These are phyloP conservation scores for Fusarium xylarioides DNA, from an alignment of 2,329 filamentous ascomycete genomes.

Conservation along the genomic window DNA sequence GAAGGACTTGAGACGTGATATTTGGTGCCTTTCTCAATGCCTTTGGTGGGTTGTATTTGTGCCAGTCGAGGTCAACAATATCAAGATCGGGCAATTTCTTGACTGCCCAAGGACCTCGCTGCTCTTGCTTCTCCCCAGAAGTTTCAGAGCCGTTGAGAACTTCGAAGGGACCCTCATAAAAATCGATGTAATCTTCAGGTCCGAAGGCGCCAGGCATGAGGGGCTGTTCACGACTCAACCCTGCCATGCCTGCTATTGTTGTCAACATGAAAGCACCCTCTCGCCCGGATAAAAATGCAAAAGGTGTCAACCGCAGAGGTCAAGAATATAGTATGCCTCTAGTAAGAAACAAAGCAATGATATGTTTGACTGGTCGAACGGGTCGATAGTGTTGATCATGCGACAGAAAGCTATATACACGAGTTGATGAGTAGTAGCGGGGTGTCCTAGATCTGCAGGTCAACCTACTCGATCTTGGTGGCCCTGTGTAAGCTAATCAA, in stretches of 20 bases:
- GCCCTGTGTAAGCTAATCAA: constrained; percentile 1
- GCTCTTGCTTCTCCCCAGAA: constrained; percentile 33
- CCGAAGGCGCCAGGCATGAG: constrained; percentile 45
- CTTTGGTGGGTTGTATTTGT: constrained; percentile 56
- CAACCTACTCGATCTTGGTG: constrained; percentile 2
- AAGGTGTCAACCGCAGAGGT: neutral
- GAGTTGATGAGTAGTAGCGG: neutral
- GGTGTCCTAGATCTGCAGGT: neutral
- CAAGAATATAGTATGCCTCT: neutral
- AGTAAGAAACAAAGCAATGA: neutral
- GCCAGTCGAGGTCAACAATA: constrained; percentile 53
- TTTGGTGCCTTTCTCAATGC: constrained; percentile 52
- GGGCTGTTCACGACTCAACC: constrained; percentile 22
- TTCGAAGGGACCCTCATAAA: constrained; percentile 44
- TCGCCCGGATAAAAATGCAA: neutral
- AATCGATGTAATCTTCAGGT: constrained; percentile 45
- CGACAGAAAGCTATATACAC: constrained; percentile 21
- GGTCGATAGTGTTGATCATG: constrained; percentile 6
- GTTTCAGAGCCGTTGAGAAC: constrained; percentile 38
- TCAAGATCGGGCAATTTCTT: constrained; percentile 40
- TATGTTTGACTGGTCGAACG: neutral
- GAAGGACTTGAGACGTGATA: constrained; percentile 52
- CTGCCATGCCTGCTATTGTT: constrained; percentile 5
- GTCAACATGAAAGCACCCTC: neutral
- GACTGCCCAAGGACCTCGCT: constrained; percentile 29